Percentiles rank a stretch among this genome's conserved stretches.
Conservation (phyloP, 139 green algal species). For the Tetraselmis striata region DNA sequence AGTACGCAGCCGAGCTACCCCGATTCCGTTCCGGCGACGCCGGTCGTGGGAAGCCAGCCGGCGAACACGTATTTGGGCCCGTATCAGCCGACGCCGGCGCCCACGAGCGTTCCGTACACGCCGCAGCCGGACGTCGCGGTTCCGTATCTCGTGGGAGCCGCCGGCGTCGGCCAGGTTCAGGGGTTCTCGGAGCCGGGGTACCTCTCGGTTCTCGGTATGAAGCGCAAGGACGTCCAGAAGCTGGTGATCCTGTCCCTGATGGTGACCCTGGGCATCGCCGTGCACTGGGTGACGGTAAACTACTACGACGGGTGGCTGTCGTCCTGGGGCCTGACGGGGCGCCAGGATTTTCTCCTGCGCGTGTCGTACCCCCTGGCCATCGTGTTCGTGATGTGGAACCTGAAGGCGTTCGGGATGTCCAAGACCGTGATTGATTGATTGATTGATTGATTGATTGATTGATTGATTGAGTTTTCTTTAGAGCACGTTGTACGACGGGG, state of each 20-base stretch:
- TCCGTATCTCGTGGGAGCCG: neutral
- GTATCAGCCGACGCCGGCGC: neutral
- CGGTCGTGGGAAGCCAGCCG: neutral
- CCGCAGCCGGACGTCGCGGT: too few relatives aligned
- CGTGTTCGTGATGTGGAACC: neutral
- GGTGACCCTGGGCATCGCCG: neutral
- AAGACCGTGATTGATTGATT: neutral
- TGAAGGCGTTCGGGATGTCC: neutral
- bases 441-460: too few relatives aligned
- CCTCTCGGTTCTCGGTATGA: neutral
- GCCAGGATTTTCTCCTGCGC: neutral
- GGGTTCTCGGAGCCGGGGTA: neutral
- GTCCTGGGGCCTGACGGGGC: neutral
- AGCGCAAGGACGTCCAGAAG: neutral
- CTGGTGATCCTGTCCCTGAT: neutral
- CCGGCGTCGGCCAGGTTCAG: neutral
- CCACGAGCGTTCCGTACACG: too few relatives aligned
- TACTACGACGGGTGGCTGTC: neutral
- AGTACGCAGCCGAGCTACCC: neutral
- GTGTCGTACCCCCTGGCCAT: neutral
- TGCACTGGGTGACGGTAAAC: neutral
- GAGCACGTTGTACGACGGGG: neutral
- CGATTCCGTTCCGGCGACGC: neutral
- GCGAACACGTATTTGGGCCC: neutral
- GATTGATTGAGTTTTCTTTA: neutral